phyloP scores from a whole-genome alignment of 164 flowering plant species.

The Vitis rotundifolia region DNA sequence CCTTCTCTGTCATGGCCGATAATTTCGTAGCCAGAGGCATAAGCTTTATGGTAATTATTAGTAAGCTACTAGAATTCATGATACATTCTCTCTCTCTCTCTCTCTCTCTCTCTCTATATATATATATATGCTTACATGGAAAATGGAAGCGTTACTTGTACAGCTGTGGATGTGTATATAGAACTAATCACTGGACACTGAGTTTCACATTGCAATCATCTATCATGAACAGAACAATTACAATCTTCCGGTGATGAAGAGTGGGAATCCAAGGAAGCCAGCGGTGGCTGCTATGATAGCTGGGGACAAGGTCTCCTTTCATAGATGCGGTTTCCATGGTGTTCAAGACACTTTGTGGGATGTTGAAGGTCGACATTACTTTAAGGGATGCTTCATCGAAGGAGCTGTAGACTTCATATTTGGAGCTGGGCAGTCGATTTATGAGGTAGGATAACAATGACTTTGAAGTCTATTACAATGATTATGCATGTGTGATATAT shows the following conservation, averaged over 20 bases:
- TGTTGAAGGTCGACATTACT: slow-evolving; percentile 52
- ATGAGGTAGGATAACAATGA: slow-evolving; percentile 35
- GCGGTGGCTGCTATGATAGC: slow-evolving; percentile 58
- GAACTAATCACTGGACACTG: too few species aligned
- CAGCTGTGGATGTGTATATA: too few species aligned
- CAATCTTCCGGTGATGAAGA: neutral
- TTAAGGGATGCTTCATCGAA: slow-evolving; percentile 28
- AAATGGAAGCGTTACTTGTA: too few species aligned
- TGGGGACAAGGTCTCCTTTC: slow-evolving; percentile 52
- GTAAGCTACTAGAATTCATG: neutral
- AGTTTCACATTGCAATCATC: too few species aligned
- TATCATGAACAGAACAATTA: too few species aligned
- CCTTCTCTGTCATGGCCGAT: slow-evolving; percentile 42
- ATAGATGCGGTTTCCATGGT: slow-evolving; percentile 47
- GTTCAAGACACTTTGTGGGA: slow-evolving; percentile 80
- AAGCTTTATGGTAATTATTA: slow-evolving; percentile 34
- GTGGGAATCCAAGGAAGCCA: slow-evolving; percentile 30
- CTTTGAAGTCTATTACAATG: neutral
- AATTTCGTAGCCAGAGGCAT: slow-evolving; percentile 42
- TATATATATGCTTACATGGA: neutral
- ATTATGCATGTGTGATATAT: neutral
- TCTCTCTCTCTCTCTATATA: too few species aligned
- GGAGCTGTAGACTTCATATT: slow-evolving; percentile 75
- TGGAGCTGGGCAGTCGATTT: slow-evolving; percentile 64
- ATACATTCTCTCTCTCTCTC: neutral